Conservation (phyloP, 768 basidiomycete species). For the Rhodotorula graminis region DNA sequence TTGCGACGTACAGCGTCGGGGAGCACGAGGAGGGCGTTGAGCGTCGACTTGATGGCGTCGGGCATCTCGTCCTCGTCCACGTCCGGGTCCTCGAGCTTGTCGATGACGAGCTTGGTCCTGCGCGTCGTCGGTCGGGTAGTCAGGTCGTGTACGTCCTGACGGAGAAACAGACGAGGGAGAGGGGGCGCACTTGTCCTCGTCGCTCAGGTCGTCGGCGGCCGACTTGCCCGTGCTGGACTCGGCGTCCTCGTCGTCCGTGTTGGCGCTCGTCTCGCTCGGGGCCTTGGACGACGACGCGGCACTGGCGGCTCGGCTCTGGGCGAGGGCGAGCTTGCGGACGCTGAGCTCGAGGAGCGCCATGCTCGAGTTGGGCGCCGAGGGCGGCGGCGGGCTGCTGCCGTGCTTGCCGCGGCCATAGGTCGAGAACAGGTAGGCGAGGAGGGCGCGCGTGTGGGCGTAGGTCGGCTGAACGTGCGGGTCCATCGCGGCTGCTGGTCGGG, state of each 20-base stretch:
- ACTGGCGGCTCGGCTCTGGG: conserved; percentile 26
- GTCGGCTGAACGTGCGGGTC: neutral
- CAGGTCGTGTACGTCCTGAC: neutral
- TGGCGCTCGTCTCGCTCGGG: conserved; percentile 24
- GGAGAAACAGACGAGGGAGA: no score
- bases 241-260: conserved; percentile 31
- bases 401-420: conserved; percentile 16
- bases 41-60: conserved; percentile 31
- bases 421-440: conserved; percentile 29
- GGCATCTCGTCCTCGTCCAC: conserved; percentile 40
- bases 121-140: neutral
- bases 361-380: neutral
- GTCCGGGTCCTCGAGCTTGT: conserved; percentile 16
- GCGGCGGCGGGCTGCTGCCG: conserved; percentile 11
- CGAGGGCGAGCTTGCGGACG: conserved; percentile 33
- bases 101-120: conserved; percentile 19
- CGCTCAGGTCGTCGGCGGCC: conserved; percentile 10
- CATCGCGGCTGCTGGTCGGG: neutral
- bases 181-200: conserved; percentile 23
- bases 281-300: conserved; percentile 20
- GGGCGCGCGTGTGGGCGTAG: conserved; percentile 25
- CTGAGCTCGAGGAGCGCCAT: conserved; percentile 31
- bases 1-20: neutral
- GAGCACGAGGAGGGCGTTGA: conserved; percentile 16
- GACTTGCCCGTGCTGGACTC: neutral